Conservation (phyloP, 768 basidiomycete genomes). For the Kwoniella mangroviensis region DNA sequence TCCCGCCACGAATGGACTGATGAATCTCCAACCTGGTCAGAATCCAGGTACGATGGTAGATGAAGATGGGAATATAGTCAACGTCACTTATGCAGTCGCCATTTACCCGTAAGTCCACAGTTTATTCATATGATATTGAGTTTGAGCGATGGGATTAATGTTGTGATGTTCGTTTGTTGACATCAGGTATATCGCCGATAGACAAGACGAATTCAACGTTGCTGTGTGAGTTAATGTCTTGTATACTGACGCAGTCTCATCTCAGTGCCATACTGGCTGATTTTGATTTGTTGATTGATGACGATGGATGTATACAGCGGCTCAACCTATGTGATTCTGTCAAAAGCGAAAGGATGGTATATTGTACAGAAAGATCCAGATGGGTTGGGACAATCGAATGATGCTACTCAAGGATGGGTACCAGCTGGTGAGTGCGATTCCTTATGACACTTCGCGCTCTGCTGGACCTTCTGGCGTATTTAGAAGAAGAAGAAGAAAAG, state of each 20-base stretch:
- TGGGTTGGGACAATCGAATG: conserved; percentile 75
- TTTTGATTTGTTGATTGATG: not conserved
- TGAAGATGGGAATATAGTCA: conserved; percentile 55
- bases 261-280: too few species aligned
- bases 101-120: conserved; percentile 72
- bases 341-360: conserved; percentile 98
- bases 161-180: conserved; percentile 2
- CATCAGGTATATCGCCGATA: conserved; percentile 82
- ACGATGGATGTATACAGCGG: conserved; percentile 59
- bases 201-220: conserved; percentile 98
- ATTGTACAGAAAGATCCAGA: conserved; percentile 93
- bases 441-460: too few species aligned
- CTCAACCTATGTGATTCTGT: conserved; percentile 89
- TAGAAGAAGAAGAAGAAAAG: too few species aligned
- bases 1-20: conserved; percentile 23
- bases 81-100: conserved; percentile 89
- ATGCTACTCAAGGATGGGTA: conserved; percentile 90
- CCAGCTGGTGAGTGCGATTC: conserved; percentile 69
- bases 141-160: not conserved
- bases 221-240: conserved; percentile 71
- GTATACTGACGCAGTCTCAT: too few species aligned
- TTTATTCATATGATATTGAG: not conserved
- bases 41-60: conserved; percentile 57
- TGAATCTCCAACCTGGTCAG: conserved; percentile 15
- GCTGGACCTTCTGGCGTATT: too few species aligned